These are phyloP conservation scores for Coemansia sp. DNA, from an alignment of 192 early-diverging fungal species.

Conservation along the genomic window DNA sequence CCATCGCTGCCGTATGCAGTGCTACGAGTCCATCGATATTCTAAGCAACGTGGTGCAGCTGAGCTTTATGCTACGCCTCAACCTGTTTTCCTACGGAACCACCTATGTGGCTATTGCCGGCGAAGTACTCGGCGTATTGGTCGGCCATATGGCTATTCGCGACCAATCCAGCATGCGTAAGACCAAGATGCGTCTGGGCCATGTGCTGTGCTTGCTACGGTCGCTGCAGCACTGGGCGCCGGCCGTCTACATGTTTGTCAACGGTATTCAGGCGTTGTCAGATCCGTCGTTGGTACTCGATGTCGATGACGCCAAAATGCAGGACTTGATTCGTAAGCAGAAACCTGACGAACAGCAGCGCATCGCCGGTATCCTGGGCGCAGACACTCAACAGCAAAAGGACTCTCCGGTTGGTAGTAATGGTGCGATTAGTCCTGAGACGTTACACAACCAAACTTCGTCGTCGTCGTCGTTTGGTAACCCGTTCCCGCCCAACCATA, in stretches of 20 bases:
- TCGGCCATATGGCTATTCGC: slow-evolving; percentile 35
- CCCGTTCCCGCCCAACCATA: slow-evolving; percentile 49
- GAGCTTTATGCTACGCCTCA: slow-evolving; percentile 41
- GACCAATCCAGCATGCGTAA: slow-evolving; percentile 34
- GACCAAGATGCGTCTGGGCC: slow-evolving; percentile 40
- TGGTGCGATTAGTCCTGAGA: neutral
- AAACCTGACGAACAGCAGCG: slow-evolving; percentile 13
- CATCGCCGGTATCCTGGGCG: slow-evolving; percentile 5
- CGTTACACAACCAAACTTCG: neutral
- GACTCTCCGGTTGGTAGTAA: too few species aligned
- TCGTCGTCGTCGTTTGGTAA: slow-evolving; percentile 19
- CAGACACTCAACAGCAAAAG: neutral
- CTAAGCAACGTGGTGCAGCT: slow-evolving; percentile 48
- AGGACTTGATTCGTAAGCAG: neutral
- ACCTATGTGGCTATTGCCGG: slow-evolving; percentile 45
- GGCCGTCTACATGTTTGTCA: slow-evolving; percentile 47
- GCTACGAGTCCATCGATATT: slow-evolving; percentile 45
- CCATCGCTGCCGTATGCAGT: slow-evolving; percentile 44
- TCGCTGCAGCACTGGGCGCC: slow-evolving; percentile 53
- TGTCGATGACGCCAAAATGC: slow-evolving; percentile 7
- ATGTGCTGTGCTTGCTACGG: slow-evolving; percentile 40
- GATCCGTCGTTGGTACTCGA: slow-evolving; percentile 41
- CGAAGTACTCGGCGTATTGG: slow-evolving; percentile 46
- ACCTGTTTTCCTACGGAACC: slow-evolving; percentile 48
- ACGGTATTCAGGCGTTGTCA: slow-evolving; percentile 42